These are phyloP conservation scores for Sporothrix inflata DNA, from an alignment of 2,329 filamentous ascomycete species.

Conservation along the genomic window DNA sequence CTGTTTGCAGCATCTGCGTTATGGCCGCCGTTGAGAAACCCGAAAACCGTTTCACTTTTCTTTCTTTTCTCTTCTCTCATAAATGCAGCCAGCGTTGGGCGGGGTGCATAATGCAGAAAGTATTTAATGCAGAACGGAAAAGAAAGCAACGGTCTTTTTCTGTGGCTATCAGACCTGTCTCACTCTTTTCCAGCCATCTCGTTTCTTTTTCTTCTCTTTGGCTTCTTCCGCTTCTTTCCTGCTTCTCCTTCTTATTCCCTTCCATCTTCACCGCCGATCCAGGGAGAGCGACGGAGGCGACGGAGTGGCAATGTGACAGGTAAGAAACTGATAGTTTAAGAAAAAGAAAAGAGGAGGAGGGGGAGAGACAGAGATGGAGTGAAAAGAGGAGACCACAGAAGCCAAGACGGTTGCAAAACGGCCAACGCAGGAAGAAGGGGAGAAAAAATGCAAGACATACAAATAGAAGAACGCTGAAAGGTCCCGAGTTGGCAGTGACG, in stretches of 20 bases:
- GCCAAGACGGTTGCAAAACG: slow-evolving; percentile 15
- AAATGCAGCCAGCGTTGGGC: not conserved
- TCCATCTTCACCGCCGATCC: slow-evolving; percentile 24
- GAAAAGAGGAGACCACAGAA: not conserved
- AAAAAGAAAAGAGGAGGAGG: not conserved
- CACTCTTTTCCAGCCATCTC: not conserved
- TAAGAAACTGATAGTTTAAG: not conserved
- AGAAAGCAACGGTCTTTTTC: not conserved
- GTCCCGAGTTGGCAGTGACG: not conserved
- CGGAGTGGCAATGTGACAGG: slow-evolving; percentile 22
- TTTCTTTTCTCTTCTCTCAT: not conserved
- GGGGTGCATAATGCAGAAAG: slow-evolving; percentile 17
- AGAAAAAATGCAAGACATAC: not conserved
- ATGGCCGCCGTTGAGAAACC: not conserved
- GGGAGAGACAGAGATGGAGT: not conserved
- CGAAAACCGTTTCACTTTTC: slow-evolving; percentile 2
- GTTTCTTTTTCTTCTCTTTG: not conserved
- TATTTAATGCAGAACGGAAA: not conserved
- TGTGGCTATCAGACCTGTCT: slow-evolving; percentile 17
- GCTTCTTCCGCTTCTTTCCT: not conserved
- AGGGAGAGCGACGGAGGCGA: slow-evolving; percentile 1
- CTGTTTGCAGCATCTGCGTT: not conserved
- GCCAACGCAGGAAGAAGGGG: not conserved
- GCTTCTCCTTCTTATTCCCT: not conserved
- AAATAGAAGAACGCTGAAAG: slow-evolving; percentile 13